Base-by-base conservation (phyloP, 345 rosid species). In the Zanthoxylum bungeanum region DNA sequence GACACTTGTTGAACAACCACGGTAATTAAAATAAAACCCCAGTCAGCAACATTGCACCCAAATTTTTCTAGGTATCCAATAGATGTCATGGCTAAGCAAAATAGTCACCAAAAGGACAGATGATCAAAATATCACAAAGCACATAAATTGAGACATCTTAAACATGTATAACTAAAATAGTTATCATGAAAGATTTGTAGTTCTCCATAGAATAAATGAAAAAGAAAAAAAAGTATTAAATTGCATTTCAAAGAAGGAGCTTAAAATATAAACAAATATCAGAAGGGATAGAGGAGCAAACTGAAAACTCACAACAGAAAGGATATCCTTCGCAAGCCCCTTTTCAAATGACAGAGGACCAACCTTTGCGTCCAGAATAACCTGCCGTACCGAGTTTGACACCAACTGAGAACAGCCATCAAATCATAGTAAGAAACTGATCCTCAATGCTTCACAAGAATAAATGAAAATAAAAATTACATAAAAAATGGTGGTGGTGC, bases 311-410 rank as follows among this genome's bases (percentile, higher is more conserved):
- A 92, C 98, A 75, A 77, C 79, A 58, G 97, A 85, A 42, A 95
- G 88, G 64, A 95, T 85, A 76, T 95, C 97, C 70, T 84, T 78
- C 7, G 97, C 91, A 31, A 95, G 91, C 27, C 94, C 96, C 74
- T 85, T 89, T 77, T 92, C 99, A 81, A 82, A 84, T 67, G 77
- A 80, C 47, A 93, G 99, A 34, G 98, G 98, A 53, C 99, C 96
- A 19, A 92, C 90, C 82, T 95, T 95, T n/a, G 87, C 96, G 75
- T 95, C 99, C 46, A 95, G 82, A 76, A 95, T 83, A 77, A 92
- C 93, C 82, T 52, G 81, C 65, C 52, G 79, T 58, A 92, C 93
- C 67, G 99, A 90, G 78, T 66, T 76, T 68, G 97, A 92, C 79
- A 95, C 71, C 57, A 80, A 64, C 99, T 91, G 71, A 51, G 50